phyloP scores from a whole-genome alignment of 768 basidiomycete genomes.

The Mycena maculata region DNA sequence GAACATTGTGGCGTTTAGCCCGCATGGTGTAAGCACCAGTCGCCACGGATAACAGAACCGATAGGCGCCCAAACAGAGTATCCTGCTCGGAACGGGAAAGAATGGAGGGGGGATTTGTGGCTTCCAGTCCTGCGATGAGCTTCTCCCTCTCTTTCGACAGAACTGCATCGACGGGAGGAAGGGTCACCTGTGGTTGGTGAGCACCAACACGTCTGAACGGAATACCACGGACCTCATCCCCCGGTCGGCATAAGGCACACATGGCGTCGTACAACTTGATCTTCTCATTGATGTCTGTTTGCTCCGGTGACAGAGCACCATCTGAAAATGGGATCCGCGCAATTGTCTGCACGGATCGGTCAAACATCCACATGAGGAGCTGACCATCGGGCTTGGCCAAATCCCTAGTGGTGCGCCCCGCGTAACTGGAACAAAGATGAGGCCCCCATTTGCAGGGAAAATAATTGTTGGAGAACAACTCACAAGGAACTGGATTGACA shows the following conservation, averaged over 20 bases:
- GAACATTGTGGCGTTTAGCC: not conserved
- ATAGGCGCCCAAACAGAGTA: not conserved
- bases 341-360: not conserved
- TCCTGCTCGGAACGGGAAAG: not conserved
- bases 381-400: not conserved
- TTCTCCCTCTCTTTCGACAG: too few relatives aligned
- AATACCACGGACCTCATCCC: too few relatives aligned
- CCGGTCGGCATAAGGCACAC: not conserved
- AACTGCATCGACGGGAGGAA: too few relatives aligned
- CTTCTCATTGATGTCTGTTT: constrained; percentile 4
- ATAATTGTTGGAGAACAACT: too few relatives aligned
- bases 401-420: not conserved
- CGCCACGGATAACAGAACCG: not conserved
- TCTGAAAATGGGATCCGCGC: not conserved
- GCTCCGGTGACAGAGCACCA: too few relatives aligned
- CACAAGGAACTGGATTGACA: constrained; percentile 16
- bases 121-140: too few relatives aligned
- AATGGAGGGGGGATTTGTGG: too few relatives aligned
- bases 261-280: not conserved
- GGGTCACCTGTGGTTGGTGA: too few relatives aligned
- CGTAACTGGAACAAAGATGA: not conserved
- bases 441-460: not conserved
- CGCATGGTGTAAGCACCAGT: constrained; percentile 1
- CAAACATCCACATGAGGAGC: constrained; percentile 2
- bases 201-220: too few relatives aligned